These are phyloP conservation scores for Arachis hypogaea DNA, from an alignment of 306 rosid species.

Conservation along the genomic window DNA sequence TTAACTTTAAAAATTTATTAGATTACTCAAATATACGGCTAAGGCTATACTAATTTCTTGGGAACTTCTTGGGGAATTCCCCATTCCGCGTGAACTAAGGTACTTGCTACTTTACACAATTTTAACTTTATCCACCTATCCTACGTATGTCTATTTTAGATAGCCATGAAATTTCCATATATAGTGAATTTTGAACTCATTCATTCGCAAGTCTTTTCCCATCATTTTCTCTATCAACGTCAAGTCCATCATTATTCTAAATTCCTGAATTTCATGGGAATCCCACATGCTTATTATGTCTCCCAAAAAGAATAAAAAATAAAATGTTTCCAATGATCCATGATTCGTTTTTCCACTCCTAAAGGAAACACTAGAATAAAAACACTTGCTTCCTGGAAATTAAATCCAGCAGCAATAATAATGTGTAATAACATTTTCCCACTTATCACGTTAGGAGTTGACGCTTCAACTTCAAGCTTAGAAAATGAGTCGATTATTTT, in stretches of 20 bases:
- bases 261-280: slow-evolving; percentile 1
- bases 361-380: background rate
- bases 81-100: background rate
- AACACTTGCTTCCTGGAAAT: slow-evolving; percentile 13
- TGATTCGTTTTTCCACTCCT: background rate
- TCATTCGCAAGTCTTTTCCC: background rate
- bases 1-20: too few relatives aligned
- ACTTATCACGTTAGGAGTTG: slow-evolving; percentile 30
- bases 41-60: background rate
- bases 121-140: too few relatives aligned
- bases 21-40: too few relatives aligned
- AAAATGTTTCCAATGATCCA: background rate
- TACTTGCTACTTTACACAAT: too few relatives aligned
- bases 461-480: slow-evolving; percentile 29
- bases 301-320: background rate
- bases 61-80: background rate
- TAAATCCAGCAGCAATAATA: background rate
- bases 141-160: background rate
- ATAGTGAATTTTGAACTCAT: background rate
- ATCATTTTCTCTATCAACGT: background rate
- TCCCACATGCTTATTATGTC: background rate
- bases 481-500: background rate
- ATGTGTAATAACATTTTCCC: background rate
- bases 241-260: background rate
- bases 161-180: slow-evolving; percentile 11